phyloP scores from a whole-genome alignment of 2,329 filamentous ascomycete genomes.

The Colletotrichum tamarilloi region DNA sequence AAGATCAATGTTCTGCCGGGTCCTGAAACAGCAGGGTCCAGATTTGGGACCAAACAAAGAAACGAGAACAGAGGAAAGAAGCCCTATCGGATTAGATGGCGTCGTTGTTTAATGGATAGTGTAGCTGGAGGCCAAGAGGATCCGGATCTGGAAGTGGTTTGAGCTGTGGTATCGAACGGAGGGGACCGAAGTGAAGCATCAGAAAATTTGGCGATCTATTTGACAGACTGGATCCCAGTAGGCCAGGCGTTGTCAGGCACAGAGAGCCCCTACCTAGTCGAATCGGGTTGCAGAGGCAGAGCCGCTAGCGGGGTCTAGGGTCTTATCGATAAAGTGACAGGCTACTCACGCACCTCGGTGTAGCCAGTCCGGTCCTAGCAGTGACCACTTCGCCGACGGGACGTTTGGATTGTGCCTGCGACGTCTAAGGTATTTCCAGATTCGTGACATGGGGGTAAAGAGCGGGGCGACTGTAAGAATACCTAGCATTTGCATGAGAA shows the following conservation, averaged over 20 bases:
- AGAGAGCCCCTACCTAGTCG: slow-evolving; percentile 21
- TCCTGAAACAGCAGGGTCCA: slow-evolving; percentile 16
- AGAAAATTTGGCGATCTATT: slow-evolving; percentile 33
- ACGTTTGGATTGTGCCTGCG: not conserved
- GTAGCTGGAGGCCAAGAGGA: slow-evolving; percentile 15
- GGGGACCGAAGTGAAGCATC: slow-evolving; percentile 20
- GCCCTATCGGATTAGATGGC: slow-evolving; percentile 18
- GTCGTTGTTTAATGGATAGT: slow-evolving; percentile 3
- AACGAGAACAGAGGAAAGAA: slow-evolving; percentile 7
- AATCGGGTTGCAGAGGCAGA: slow-evolving; percentile 31
- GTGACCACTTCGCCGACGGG: not conserved
- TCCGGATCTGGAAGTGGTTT: slow-evolving; percentile 28
- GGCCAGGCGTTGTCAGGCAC: not conserved
- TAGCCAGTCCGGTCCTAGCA: not conserved
- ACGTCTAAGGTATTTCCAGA: not conserved
- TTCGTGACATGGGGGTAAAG: not conserved
- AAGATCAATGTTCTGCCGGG: slow-evolving; percentile 26
- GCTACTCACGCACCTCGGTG: slow-evolving; percentile 23
- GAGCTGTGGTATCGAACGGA: slow-evolving; percentile 18
- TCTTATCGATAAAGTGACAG: slow-evolving; percentile 29
- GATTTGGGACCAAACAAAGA: slow-evolving; percentile 28
- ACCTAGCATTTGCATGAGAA: slow-evolving; percentile 7
- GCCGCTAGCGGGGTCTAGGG: slow-evolving; percentile 14
- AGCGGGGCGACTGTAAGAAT: not conserved
- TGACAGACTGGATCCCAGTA: not conserved